Evolutionary conservation across 345 rosid genomes (phyloP), one percentile per base, ranked within the genome.

Genomic region (Arabis hirsuta): DNA sequence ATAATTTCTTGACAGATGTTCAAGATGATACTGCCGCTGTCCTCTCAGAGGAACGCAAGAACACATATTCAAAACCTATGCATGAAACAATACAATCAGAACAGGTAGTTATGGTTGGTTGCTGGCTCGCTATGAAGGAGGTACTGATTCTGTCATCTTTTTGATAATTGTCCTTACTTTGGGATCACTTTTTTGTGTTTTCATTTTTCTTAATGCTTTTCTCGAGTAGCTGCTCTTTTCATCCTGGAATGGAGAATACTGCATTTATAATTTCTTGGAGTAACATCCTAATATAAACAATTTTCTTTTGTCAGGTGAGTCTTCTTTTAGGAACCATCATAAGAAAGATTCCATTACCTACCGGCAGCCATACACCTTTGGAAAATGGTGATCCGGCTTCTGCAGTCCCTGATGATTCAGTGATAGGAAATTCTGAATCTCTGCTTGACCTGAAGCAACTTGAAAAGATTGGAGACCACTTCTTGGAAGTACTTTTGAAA

Each of bases 111-210:
- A 89, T 94, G 98, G 97, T 91, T 66, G 97, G 97, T 74, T 89
- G 97, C 82, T 94, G 98, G 98, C 84, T 91, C 65, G 98, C 97
- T 38, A 94, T 89, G 98, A 91, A 94, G 82, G 98, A 94, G 98
- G 97, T 91, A 84, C 42, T 62, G 67, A 32, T 74, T 59, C 62
- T 56, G 29, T 55, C 76, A 32, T 56, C 54, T 36, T 48, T 56
- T 42, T 48, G 34, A 54, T 41, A 47, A 29, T 54, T 62, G 8
- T 59, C 50, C 29, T 45, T 75, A 53, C 45, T 75, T 60, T 36
- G 34, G 27, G 38, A 53, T 54, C 19, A 67, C 36, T 19, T 67
- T 68, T 38, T 22, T 45, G 42, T 78, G 59, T 73, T 34, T 76
- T 74, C 41, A 39, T 55, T 27, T 51, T 69, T 55, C 42, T 12